Evolutionary conservation across 306 rosid species (phyloP), one percentile per base, ranked within the genome.

Genomic region (Astragalus glycyphyllos): DNA sequence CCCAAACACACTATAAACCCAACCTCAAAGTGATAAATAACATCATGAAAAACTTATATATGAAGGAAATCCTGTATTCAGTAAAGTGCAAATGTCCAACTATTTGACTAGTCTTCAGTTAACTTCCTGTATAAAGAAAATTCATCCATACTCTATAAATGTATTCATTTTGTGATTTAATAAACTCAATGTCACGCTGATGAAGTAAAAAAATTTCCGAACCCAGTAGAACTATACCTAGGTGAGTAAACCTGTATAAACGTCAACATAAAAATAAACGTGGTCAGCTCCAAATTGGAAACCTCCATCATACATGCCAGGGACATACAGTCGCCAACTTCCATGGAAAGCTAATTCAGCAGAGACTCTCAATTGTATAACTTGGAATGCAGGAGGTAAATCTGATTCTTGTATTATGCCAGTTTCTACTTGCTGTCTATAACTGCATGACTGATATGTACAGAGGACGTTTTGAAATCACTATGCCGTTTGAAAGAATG

Each of bases 361-460:
- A 50, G 70, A 68, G 64, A 58, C 58, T 76, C 76, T 73, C 48
- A 37, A 72, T n/a, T 63, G 44, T 45, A 72, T 68, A 64, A 63
- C 69, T 76, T 64, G 81, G 79, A 75, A 62, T 55, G 42, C 51
- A 45, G 50, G 69, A 68, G 74, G 55, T 65, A 55, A 76, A 46
- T 44, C 23, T 40, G 72, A 51, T 65, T 54, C 38, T 45, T 71
- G 76, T 73, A 34, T 62, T 44, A 32, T 53, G 79, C 40, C 75
- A 37, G 23, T 77, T 61, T 51, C 80, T 77, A 67, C 32, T 14
- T 54, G 73, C 81, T 73, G 58, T 73, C 78, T 67, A 70, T 60
- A 70, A 37, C 42, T 69, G 80, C 68, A 56, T 65, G 50, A 42
- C 15, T 62, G 72, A 64, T 79, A 79, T 86, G 80, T 83, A 88